phyloP scores from a whole-genome alignment of 208 protist genomes.

The Leishmania braziliensis region DNA sequence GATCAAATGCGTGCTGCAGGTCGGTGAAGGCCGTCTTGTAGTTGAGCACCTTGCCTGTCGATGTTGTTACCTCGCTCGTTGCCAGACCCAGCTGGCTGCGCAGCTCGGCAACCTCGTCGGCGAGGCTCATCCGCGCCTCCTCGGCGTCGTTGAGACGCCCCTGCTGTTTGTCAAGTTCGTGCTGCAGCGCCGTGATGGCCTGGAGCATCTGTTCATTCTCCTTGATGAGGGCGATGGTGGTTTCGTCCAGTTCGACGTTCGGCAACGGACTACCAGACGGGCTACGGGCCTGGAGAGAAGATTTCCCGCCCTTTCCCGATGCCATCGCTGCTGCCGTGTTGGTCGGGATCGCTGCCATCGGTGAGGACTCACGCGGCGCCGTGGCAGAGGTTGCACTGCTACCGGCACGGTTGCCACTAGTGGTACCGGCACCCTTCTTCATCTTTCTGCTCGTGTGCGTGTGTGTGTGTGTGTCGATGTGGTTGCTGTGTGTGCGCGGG shows the following conservation, averaged over 20 bases:
- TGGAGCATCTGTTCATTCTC: conserved; percentile 72
- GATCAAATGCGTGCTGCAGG: conserved; percentile 29
- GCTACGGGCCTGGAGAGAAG: conserved; percentile 18
- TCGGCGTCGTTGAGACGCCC: conserved; percentile 28
- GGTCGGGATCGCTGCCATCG: conserved; percentile 24
- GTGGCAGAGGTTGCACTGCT: not conserved
- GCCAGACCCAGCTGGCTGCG: conserved; percentile 51
- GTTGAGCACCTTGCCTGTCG: conserved; percentile 40
- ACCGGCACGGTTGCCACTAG: not conserved
- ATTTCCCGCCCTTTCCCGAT: not conserved
- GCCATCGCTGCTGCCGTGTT: conserved; percentile 16
- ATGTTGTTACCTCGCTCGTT: conserved; percentile 23
- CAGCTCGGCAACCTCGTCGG: conserved; percentile 44
- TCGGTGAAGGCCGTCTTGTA: conserved; percentile 40
- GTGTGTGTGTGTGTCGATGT: not conserved
- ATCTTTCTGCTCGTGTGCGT: not conserved
- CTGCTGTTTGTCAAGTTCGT: conserved; percentile 32
- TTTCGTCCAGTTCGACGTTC: conserved; percentile 31
- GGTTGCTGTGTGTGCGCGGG: not conserved
- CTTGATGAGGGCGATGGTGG: conserved; percentile 43
- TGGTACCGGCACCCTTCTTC: not conserved
- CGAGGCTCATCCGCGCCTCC: conserved; percentile 9
- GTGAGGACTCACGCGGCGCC: conserved; percentile 24
- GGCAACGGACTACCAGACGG: conserved; percentile 29
- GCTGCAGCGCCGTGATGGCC: conserved; percentile 44